These are phyloP conservation scores for Lodderomyces beijingensis DNA, from an alignment of 1,139 yeast species.

Conservation along the genomic window DNA sequence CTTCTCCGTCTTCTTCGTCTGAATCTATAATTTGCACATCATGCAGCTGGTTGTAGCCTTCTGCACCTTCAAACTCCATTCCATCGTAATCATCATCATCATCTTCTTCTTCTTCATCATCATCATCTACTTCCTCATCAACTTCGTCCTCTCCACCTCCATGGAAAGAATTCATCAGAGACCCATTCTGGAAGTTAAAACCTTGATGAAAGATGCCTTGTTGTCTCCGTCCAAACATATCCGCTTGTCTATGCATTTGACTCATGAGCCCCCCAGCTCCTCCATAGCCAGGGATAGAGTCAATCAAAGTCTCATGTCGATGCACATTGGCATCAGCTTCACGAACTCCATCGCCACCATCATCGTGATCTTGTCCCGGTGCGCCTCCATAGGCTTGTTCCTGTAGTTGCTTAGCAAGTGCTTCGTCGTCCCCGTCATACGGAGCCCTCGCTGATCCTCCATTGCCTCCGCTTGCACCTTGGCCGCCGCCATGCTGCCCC, in stretches of 20 bases:
- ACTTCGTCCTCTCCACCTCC: slow-evolving; percentile 19
- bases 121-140: slow-evolving; percentile 22
- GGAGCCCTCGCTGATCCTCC: no score
- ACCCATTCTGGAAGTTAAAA: slow-evolving; percentile 25
- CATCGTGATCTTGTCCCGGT: not conserved
- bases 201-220: slow-evolving; percentile 45
- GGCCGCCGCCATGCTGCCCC: slow-evolving; percentile 22
- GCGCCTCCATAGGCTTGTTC: slow-evolving; percentile 49
- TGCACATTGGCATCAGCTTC: slow-evolving; percentile 77
- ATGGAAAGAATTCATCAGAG: slow-evolving; percentile 14
- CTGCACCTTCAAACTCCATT: slow-evolving; percentile 3
- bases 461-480: slow-evolving; percentile 2
- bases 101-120: slow-evolving; percentile 28
- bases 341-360: slow-evolving; percentile 31
- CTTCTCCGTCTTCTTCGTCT: not conserved
- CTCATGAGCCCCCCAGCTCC: slow-evolving; percentile 6
- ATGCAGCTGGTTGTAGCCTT: not conserved
- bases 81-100: slow-evolving; percentile 2
- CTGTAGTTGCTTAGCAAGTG: slow-evolving; percentile 60
- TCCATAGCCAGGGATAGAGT: slow-evolving; percentile 15
- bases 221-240: slow-evolving; percentile 40
- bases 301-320: slow-evolving; percentile 75
- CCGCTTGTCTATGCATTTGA: slow-evolving; percentile 22
- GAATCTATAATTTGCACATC: slow-evolving; percentile 1
- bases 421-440: slow-evolving; percentile 46